Base-by-base conservation (phyloP, 164 flowering plant genomes). In the Vitis rotundifolia region DNA sequence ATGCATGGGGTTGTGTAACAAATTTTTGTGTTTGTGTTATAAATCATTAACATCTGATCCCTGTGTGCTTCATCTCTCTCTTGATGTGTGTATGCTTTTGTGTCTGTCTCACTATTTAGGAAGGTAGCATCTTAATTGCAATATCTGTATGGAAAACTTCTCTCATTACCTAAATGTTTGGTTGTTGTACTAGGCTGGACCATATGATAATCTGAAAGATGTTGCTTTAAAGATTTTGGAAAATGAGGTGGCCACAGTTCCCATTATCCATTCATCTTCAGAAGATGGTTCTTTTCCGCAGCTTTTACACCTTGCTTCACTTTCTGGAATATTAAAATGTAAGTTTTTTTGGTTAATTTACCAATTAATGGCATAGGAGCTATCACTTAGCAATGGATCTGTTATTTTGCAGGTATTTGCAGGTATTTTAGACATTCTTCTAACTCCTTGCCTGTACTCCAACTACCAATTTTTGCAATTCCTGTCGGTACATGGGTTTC, bases 401-500 rank as follows among this genome's bases (percentile, higher is more conserved):
- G 51, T 56, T 71, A 63, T 60, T 66, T 74, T 80, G 52, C 86
- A 88, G 98, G 91, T 81, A 79, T 94, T 68, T 94, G 98, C 84
- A 84, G 97, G 77, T 84, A 91, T 75, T 94, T 88, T 70, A 82
- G 68, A 70, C 80, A 85, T 69, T 85, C 82, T 70, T 68, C 87
- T 62, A 69, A 77, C 66, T 84, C 83, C 3, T 76, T 88, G 79
- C 92, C 91, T 11, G 60, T 85, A 2, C 86, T 88, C 26, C 85
- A 87, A 56, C 60, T 79, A 13, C 92, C 92, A 63, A 77, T 88
- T 63, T 75, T 74, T 82, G 72, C 86, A 66, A 72, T 88, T 49
- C 93, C 92, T 65, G 71, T 94, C 70, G 98, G 97, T 61, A 88
- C 98, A 14, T 94, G 98, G 98, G 89, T 89, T 67, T 97, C 98